Percentiles rank a stretch among this genome's conserved stretches.
These are phyloP conservation scores for Aureobasidium sp. DNA, from an alignment of 2,329 filamentous ascomycete genomes.

Conservation along the genomic window DNA sequence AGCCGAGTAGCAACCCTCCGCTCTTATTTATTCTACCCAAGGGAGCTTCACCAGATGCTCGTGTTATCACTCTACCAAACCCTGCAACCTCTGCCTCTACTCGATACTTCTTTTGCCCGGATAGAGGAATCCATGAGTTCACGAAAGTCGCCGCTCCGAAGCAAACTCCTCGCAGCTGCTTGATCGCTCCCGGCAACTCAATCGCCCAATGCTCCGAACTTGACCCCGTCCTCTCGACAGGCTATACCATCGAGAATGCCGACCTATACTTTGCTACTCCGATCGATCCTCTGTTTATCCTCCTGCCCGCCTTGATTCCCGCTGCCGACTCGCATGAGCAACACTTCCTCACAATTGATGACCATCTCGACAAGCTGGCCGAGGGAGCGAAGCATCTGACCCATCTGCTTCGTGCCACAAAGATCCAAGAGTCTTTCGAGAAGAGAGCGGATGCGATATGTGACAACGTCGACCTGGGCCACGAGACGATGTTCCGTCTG, in stretches of 20 bases:
- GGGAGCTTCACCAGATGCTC: conserved; percentile 54
- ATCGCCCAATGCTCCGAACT: conserved; percentile 18
- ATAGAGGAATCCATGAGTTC: conserved; percentile 67
- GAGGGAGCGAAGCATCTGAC: conserved; percentile 64
- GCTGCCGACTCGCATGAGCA: conserved; percentile 60
- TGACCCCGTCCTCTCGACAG: conserved; percentile 32
- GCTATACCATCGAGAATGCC: conserved; percentile 70
- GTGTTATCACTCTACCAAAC: conserved; percentile 62
- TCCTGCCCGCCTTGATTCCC: conserved; percentile 73
- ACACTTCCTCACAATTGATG: conserved; percentile 74
- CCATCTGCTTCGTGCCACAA: conserved; percentile 54
- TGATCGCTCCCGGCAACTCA: conserved; percentile 47
- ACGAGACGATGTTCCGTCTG: conserved; percentile 87
- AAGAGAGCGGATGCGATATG: conserved; percentile 74
- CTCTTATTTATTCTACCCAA: conserved; percentile 66
- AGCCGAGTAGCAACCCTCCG: conserved; percentile 45
- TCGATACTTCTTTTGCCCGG: conserved; percentile 66
- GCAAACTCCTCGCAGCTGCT: conserved; percentile 58
- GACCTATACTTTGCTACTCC: conserved; percentile 87
- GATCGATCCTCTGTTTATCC: conserved; percentile 85
- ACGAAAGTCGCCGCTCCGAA: conserved; percentile 60
- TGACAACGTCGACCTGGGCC: conserved; percentile 84
- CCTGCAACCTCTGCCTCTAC: conserved; percentile 54
- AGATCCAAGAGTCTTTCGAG: conserved; percentile 49
- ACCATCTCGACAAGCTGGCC: conserved; percentile 73